A percentile compares a stretch with the other conserved stretches of the same genome.
These are phyloP conservation scores for Sutorius australiensis DNA, from an alignment of 768 basidiomycete species.

Conservation along the genomic window DNA sequence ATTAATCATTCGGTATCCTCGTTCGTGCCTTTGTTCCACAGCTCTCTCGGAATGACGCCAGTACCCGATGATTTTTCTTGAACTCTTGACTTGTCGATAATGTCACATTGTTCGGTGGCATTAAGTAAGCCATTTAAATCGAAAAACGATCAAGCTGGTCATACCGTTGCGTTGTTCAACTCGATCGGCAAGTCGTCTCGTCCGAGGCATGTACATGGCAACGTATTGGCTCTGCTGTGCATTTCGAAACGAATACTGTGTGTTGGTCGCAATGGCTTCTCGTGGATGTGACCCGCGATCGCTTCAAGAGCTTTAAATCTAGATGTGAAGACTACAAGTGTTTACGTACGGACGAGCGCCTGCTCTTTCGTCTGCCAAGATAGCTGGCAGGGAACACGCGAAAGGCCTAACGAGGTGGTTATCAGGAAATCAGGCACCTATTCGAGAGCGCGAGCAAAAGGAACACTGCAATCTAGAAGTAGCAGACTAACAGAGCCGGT, in stretches of 20 bases:
- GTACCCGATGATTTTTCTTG: neutral
- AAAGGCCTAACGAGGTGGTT: neutral
- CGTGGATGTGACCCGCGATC: slow-evolving; percentile 2
- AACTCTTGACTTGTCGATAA: neutral
- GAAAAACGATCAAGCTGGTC: slow-evolving; percentile 4
- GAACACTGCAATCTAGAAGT: neutral
- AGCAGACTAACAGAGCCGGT: slow-evolving; percentile 1
- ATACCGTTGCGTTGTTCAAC: neutral
- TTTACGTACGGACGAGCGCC: slow-evolving; percentile 10
- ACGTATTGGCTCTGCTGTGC: neutral
- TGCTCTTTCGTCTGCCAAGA: neutral
- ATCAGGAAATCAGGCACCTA: neutral
- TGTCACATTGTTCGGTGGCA: slow-evolving; percentile 14
- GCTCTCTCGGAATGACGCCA: neutral
- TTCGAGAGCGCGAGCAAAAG: neutral
- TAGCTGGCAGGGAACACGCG: neutral
- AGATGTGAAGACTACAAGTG: neutral
- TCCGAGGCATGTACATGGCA: neutral
- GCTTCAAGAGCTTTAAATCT: neutral
- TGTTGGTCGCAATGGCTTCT: neutral
- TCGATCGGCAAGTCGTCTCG: neutral
- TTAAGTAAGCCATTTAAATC: slow-evolving; percentile 12
- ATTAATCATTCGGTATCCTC: slow-evolving; percentile 1
- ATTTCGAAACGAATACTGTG: neutral
- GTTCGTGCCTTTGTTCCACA: neutral